phyloP scores from a whole-genome alignment of 2,329 filamentous ascomycete genomes.

The Sporothrix brunneoviolacea region DNA sequence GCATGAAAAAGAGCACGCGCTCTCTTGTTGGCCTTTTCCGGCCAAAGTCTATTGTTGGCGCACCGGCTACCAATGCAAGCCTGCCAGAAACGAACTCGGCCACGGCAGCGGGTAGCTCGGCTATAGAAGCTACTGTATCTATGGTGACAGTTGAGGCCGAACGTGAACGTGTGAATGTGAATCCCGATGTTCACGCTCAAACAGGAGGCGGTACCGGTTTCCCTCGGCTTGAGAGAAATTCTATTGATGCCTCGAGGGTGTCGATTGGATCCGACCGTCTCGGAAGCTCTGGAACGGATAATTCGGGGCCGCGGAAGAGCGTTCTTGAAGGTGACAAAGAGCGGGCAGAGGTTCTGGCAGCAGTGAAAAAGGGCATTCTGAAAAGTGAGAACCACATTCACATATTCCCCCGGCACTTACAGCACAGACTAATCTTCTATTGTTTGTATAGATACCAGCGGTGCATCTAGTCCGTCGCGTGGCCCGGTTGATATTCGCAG shows the following conservation, averaged over 20 bases:
- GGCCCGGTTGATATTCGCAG: slow-evolving; percentile 51
- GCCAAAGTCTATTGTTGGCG: slow-evolving; percentile 83
- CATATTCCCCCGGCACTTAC: too few species aligned
- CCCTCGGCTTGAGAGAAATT: slow-evolving; percentile 77
- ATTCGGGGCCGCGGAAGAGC: slow-evolving; percentile 67
- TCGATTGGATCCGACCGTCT: slow-evolving; percentile 43
- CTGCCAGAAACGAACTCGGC: slow-evolving; percentile 53
- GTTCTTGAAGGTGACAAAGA: slow-evolving; percentile 87
- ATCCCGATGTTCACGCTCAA: slow-evolving; percentile 60
- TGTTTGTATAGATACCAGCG: slow-evolving; percentile 47
- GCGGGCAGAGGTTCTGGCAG: slow-evolving; percentile 82
- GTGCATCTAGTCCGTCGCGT: slow-evolving; percentile 61
- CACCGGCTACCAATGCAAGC: slow-evolving; percentile 62
- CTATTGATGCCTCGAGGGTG: slow-evolving; percentile 57
- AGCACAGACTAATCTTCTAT: too few species aligned
- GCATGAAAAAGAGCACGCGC: slow-evolving; percentile 89
- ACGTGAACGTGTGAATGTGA: slow-evolving; percentile 73
- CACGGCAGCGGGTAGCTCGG: neutral
- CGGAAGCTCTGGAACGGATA: slow-evolving; percentile 53
- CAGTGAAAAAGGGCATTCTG: slow-evolving; percentile 90
- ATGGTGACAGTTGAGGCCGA: slow-evolving; percentile 96
- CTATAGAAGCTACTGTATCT: slow-evolving; percentile 68
- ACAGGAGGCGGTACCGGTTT: slow-evolving; percentile 70
- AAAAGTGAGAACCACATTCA: slow-evolving; percentile 60
- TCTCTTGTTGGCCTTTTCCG: slow-evolving; percentile 92